Evolutionary conservation across 1,139 yeast genomes (phyloP).

Genomic region (Yamadazyma pseudoaaseri): DNA sequence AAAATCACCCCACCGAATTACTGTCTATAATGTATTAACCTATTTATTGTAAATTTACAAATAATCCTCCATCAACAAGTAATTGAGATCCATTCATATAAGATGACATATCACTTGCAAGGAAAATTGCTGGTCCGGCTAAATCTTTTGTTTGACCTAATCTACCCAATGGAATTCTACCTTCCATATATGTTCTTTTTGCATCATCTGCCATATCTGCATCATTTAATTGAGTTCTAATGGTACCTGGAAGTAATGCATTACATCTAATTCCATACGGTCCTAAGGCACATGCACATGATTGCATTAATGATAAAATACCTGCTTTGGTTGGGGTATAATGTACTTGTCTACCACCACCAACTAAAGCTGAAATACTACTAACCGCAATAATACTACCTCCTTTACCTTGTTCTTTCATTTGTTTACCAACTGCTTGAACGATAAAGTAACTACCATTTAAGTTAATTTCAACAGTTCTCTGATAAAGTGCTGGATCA

Average conservation of each 20-base stretch:
- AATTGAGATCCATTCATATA: constrained; percentile 46
- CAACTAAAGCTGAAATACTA: constrained; percentile 40
- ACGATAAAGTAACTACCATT: constrained; percentile 44
- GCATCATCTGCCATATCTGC: constrained; percentile 31
- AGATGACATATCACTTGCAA: constrained; percentile 42
- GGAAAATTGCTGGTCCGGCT: constrained; percentile 48
- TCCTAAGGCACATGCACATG: constrained; percentile 43
- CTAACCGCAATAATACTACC: constrained; percentile 45
- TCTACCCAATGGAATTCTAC: constrained; percentile 45
- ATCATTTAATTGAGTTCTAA: constrained; percentile 37
- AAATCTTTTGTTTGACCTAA: constrained; percentile 43
- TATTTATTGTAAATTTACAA: constrained; percentile 38
- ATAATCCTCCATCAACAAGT: constrained; percentile 48
- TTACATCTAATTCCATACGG: constrained; percentile 38
- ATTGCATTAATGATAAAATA: constrained; percentile 42
- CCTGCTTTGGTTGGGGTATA: constrained; percentile 51
- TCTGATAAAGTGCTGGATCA: constrained; percentile 27
- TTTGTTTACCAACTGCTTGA: constrained; percentile 46
- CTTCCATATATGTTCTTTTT: constrained; percentile 33
- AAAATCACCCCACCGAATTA: neutral
- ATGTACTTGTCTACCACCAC: constrained; percentile 39
- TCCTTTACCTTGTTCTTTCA: constrained; percentile 44
- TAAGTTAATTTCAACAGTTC: constrained; percentile 35
- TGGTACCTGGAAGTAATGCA: constrained; percentile 46
- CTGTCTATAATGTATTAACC: neutral